These are phyloP conservation scores for Biscutella auriculata DNA, from an alignment of 441 rosid genomes.

Conservation along the genomic window DNA sequence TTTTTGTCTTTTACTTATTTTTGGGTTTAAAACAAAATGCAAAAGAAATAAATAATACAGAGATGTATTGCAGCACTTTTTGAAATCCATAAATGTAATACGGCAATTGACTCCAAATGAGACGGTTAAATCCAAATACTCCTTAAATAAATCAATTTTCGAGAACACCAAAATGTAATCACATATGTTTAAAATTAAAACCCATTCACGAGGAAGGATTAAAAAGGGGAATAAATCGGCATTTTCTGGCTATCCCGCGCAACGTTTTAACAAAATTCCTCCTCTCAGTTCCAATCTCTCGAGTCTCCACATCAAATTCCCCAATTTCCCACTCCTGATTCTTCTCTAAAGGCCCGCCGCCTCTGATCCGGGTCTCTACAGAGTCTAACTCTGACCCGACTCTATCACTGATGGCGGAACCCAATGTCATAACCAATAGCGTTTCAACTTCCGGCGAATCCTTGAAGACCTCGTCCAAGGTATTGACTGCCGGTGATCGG, in stretches of 20 bases:
- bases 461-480: constrained; percentile 35
- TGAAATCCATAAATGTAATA: no score
- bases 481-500: constrained; percentile 52
- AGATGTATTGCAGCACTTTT: no score
- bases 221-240: neutral
- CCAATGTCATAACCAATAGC: constrained; percentile 23
- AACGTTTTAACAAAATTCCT: constrained; percentile 19
- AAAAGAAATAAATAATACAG: no score
- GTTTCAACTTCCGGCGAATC: constrained; percentile 30
- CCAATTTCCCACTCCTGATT: constrained; percentile 7
- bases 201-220: neutral
- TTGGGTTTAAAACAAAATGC: no score
- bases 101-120: no score
- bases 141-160: no score
- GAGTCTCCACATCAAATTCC: constrained; percentile 1
- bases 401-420: constrained; percentile 31
- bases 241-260: constrained; percentile 40
- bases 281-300: neutral
- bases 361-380: constrained; percentile 20
- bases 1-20: no score
- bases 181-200: no score
- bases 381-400: constrained; percentile 25
- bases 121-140: no score
- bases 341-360: neutral
- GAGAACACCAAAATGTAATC: no score